Evolutionary conservation across 352 stramenopile species (phyloP).

Genomic region (Globisporangium paddicum): DNA sequence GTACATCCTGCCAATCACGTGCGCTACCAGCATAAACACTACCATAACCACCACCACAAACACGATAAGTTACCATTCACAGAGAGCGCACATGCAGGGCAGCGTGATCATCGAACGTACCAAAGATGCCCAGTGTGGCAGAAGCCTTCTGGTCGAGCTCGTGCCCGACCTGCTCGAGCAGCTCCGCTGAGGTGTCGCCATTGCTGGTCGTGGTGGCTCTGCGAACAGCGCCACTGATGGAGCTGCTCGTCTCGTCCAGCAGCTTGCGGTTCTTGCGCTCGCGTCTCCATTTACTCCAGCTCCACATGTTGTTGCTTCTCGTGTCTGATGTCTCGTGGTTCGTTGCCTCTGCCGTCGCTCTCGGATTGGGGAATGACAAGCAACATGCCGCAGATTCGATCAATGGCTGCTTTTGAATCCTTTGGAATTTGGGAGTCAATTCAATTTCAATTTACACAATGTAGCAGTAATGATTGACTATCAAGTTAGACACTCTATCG

Average conservation of each 20-base stretch:
- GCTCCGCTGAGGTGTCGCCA: background rate
- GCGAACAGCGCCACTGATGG: background rate
- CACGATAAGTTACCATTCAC: no score
- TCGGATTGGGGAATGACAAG: background rate
- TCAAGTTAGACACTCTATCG: no score
- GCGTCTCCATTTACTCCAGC: constrained; percentile 5
- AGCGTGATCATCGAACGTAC: no score
- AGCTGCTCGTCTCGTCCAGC: background rate
- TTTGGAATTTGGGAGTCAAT: no score
- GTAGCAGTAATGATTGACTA: no score
- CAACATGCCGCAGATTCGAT: no score
- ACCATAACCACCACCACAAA: background rate
- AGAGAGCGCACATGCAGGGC: background rate
- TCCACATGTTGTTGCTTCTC: background rate
- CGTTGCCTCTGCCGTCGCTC: background rate
- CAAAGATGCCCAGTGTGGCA: constrained; percentile 7
- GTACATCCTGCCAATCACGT: constrained; percentile 10
- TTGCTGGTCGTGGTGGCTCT: background rate
- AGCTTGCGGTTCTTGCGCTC: constrained; percentile 7
- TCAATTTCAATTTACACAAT: no score
- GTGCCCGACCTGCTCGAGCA: constrained; percentile 10
- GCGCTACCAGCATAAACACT: constrained; percentile 9
- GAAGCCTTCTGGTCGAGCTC: constrained; percentile 9
- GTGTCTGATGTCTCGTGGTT: no score
- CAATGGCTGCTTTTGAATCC: no score